phyloP scores from a whole-genome alignment of 2,329 filamentous ascomycete species.

The Calonectria honghensis region DNA sequence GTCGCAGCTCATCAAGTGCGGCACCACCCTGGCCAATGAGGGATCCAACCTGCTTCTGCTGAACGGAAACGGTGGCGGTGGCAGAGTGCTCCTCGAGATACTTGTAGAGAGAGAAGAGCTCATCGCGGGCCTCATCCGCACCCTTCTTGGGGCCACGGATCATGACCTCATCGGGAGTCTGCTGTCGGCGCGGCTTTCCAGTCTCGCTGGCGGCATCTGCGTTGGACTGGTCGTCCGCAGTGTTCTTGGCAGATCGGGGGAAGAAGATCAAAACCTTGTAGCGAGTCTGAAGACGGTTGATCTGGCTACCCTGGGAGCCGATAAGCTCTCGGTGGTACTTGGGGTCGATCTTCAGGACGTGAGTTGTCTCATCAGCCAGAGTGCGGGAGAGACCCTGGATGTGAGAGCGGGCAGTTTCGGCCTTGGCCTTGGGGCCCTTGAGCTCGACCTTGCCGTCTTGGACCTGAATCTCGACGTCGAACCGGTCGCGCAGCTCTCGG shows the following conservation, averaged over 20 bases:
- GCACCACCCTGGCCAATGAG: constrained; percentile 93
- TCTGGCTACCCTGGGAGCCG: constrained; percentile 88
- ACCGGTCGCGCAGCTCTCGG: constrained; percentile 78
- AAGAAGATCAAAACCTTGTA: constrained; percentile 98
- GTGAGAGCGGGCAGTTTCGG: constrained; percentile 88
- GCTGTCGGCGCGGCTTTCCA: constrained; percentile 80
- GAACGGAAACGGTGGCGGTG: constrained; percentile 86
- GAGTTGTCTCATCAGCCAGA: constrained; percentile 92
- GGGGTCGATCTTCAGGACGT: constrained; percentile 91
- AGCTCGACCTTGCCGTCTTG: constrained; percentile 96
- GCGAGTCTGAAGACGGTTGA: constrained; percentile 92
- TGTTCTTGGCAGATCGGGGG: constrained; percentile 78
- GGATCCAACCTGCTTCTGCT: constrained; percentile 94
- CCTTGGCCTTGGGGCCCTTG: constrained; percentile 96
- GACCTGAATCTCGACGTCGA: constrained; percentile 87
- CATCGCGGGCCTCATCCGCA: constrained; percentile 92
- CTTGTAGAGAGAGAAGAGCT: constrained; percentile 91
- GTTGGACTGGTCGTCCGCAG: constrained; percentile 81
- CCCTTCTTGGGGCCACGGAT: constrained; percentile 95
- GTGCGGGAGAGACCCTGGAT: constrained; percentile 87
- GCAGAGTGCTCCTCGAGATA: constrained; percentile 93
- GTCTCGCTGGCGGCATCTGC: constrained; percentile 82
- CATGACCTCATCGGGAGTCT: constrained; percentile 90
- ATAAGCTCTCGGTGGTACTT: constrained; percentile 97
- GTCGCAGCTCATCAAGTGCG: constrained; percentile 92